phyloP scores from a whole-genome alignment of 352 stramenopile species.

The Phytophthora hybrid region DNA sequence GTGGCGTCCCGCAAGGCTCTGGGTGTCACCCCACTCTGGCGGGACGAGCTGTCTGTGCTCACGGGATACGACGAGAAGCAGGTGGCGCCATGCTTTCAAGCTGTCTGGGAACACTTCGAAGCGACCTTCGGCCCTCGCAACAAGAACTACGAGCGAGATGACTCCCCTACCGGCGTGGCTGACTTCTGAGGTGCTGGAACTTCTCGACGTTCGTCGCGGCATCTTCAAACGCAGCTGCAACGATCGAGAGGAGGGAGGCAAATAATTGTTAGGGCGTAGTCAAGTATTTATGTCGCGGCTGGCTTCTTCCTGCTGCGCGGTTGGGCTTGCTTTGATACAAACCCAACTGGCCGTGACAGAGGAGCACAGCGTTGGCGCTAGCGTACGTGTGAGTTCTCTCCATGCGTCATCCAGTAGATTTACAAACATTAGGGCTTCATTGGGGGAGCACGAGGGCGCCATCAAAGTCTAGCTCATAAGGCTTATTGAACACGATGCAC shows the following conservation, averaged over 20 bases:
- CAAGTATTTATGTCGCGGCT: slow-evolving; percentile 56
- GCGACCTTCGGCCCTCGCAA: slow-evolving; percentile 74
- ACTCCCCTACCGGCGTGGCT: slow-evolving; percentile 75
- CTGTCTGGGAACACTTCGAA: slow-evolving; percentile 87
- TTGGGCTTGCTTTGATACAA: slow-evolving; percentile 33
- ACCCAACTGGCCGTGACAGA: slow-evolving; percentile 3
- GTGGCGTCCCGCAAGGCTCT: slow-evolving; percentile 81
- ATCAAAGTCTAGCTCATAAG: slow-evolving; percentile 11
- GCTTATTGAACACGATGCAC: slow-evolving; percentile 12
- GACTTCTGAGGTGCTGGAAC: slow-evolving; percentile 48
- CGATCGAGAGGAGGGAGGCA: slow-evolving; percentile 17
- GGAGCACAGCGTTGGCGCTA: slow-evolving; percentile 31
- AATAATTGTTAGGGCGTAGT: slow-evolving; percentile 57
- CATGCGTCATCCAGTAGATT: slow-evolving; percentile 40
- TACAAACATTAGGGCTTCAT: slow-evolving; percentile 24
- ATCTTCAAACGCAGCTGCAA: slow-evolving; percentile 20
- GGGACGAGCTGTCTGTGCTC: slow-evolving; percentile 80
- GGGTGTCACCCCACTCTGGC: slow-evolving; percentile 81
- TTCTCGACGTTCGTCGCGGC: slow-evolving; percentile 13
- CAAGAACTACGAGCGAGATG: slow-evolving; percentile 70
- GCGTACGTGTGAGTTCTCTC: slow-evolving; percentile 38
- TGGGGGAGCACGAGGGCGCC: slow-evolving; percentile 3
- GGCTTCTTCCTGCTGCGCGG: slow-evolving; percentile 23
- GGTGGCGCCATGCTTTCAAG: slow-evolving; percentile 85
- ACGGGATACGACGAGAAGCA: slow-evolving; percentile 85